A percentile compares a stretch with the other conserved stretches of the same genome.
phyloP scores from a whole-genome alignment of 179 eudicot genomes.

The Camellia oleifera region DNA sequence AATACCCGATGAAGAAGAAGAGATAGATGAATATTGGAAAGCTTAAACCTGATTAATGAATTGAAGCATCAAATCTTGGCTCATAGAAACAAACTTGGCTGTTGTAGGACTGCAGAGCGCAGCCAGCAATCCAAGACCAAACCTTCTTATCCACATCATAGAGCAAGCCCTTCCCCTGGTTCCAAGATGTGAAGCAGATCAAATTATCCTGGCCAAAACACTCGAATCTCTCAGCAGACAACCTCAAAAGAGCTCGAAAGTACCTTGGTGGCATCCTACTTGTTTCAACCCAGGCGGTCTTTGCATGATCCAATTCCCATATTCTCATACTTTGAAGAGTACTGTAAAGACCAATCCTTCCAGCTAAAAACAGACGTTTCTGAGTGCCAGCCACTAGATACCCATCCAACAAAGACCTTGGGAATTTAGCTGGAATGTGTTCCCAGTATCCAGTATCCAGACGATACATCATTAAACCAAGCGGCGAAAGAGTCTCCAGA shows the following conservation, averaged over 20 bases:
- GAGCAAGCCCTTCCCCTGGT: slow-evolving; percentile 83
- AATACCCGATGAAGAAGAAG: background rate
- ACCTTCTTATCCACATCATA: slow-evolving; percentile 85
- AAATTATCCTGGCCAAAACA: slow-evolving; percentile 91
- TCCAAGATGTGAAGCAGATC: slow-evolving; percentile 94
- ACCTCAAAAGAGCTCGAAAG: slow-evolving; percentile 71
- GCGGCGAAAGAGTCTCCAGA: slow-evolving; percentile 88
- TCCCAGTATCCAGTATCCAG: slow-evolving; percentile 93
- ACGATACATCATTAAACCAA: slow-evolving; percentile 83
- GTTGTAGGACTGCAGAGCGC: slow-evolving; percentile 82
- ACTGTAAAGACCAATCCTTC: slow-evolving; percentile 86
- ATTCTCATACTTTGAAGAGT: slow-evolving; percentile 89
- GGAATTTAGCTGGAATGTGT: slow-evolving; percentile 88
- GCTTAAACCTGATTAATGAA: slow-evolving; percentile 30
- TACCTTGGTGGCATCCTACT: slow-evolving; percentile 84
- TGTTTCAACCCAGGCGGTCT: slow-evolving; percentile 71
- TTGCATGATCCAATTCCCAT: slow-evolving; percentile 88
- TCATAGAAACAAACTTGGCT: slow-evolving; percentile 93
- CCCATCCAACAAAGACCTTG: slow-evolving; percentile 83
- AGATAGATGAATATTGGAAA: background rate
- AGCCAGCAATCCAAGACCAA: slow-evolving; percentile 97
- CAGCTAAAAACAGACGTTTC: slow-evolving; percentile 77
- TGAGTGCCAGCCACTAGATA: slow-evolving; percentile 81
- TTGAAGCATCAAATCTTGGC: slow-evolving; percentile 88
- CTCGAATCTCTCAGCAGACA: slow-evolving; percentile 92